A percentile compares a stretch with the other conserved stretches of the same genome.
Conservation (phyloP, 1,139 yeast species). For the Debaryomycetaceae sp. region DNA sequence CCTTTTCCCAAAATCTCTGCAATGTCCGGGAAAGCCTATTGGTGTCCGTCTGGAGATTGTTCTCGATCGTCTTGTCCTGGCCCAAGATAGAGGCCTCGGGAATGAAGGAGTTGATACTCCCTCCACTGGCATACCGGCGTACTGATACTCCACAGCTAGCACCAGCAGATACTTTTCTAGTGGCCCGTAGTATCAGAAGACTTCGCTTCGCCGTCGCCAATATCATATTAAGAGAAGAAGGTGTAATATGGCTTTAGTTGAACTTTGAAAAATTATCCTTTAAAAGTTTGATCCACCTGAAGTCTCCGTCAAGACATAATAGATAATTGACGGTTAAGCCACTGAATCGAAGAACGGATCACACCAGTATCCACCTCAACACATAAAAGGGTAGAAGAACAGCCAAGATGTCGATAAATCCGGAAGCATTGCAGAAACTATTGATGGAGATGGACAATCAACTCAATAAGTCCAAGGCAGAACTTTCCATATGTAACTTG, state of each 20-base stretch:
- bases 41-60: slow-evolving; percentile 57
- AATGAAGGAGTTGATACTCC: slow-evolving; percentile 7
- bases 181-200: too few species aligned
- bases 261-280: too few species aligned
- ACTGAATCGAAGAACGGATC: too few species aligned
- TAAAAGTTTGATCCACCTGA: too few species aligned
- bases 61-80: slow-evolving; percentile 44
- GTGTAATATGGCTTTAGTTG: too few species aligned
- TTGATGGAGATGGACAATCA: slow-evolving; percentile 64
- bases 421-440: slow-evolving; percentile 50
- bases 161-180: neutral
- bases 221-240: too few species aligned
- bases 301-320: too few species aligned
- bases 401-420: slow-evolving; percentile 32
- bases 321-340: too few species aligned
- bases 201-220: too few species aligned
- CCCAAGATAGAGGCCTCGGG: slow-evolving; percentile 22
- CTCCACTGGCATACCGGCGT: slow-evolving; percentile 9
- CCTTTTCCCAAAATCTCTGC: slow-evolving; percentile 82
- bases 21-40: slow-evolving; percentile 70
- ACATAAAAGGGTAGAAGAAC: neutral
- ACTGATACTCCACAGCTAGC: neutral
- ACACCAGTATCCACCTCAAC: too few species aligned
- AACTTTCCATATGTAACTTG: slow-evolving; percentile 57
- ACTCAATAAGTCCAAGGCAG: slow-evolving; percentile 57